These are phyloP conservation scores for Beverwykella pulmonaria DNA, from an alignment of 495 filamentous ascomycete genomes.

Conservation along the genomic window DNA sequence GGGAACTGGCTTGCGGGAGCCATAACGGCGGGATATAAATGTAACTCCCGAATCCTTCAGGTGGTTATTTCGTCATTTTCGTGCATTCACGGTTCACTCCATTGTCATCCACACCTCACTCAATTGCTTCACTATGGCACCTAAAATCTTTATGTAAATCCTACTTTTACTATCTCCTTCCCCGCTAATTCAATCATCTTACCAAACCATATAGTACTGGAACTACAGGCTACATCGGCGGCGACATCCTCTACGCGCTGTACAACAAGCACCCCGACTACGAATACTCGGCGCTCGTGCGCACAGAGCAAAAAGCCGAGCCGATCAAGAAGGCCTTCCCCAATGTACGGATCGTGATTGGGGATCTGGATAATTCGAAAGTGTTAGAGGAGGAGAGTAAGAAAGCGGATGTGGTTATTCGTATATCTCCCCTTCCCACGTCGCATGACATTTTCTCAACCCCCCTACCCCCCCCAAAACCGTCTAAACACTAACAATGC, in stretches of 20 bases:
- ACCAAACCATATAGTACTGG: conserved; percentile 53
- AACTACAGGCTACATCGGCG: conserved; percentile 75
- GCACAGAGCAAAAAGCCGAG: conserved; percentile 65
- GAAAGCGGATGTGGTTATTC: conserved; percentile 65
- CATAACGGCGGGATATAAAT: no score
- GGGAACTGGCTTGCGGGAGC: not conserved
- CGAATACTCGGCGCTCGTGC: conserved; percentile 65
- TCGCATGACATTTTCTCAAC: not conserved
- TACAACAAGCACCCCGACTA: conserved; percentile 66
- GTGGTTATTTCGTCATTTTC: no score
- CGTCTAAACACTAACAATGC: not conserved
- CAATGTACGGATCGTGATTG: conserved; percentile 58
- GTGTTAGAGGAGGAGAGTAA: conserved; percentile 60
- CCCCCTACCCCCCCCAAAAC: not conserved
- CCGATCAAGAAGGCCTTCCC: conserved; percentile 62
- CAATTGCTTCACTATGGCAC: conserved; percentile 5
- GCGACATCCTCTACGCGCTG: conserved; percentile 67
- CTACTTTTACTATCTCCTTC: not conserved
- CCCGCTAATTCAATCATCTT: not conserved
- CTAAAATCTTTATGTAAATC: conserved; percentile 30
- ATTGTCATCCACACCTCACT: no score
- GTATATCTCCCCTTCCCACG: not conserved
- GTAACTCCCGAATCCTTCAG: no score
- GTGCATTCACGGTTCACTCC: no score
- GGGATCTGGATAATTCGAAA: conserved; percentile 56